Conservation (phyloP, 805 yeast species). For the Blastobotrys americana region DNA sequence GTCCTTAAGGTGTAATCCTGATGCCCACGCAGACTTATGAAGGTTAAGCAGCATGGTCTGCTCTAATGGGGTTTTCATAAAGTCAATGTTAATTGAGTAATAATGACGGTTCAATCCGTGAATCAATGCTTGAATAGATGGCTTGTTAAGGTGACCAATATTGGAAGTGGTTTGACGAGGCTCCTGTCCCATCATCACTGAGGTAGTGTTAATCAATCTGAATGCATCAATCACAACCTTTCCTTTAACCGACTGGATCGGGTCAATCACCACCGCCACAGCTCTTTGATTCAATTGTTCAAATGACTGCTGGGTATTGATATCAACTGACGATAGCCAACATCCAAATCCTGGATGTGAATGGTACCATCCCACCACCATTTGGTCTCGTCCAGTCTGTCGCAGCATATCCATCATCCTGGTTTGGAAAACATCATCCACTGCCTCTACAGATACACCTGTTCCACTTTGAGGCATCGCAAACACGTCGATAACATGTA, state of each 20-base stretch:
- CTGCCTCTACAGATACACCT: constrained; percentile 98
- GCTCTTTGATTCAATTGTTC: constrained; percentile 94
- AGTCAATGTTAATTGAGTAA: constrained; percentile 91
- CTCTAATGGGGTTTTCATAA: constrained; percentile 85
- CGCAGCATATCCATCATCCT: constrained; percentile 99
- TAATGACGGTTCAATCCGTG: constrained; percentile 97
- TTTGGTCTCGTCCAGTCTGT: constrained; percentile 98
- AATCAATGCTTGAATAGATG: constrained; percentile 91
- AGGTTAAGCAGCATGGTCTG: constrained; percentile 88
- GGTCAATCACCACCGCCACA: constrained; percentile 97
- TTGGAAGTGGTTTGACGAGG: constrained; percentile 97
- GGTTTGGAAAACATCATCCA: constrained; percentile 97
- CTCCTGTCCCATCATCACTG: constrained; percentile 92
- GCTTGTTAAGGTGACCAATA: constrained; percentile 90
- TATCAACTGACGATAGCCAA: constrained; percentile 97
- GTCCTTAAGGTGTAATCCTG: constrained; percentile 74
- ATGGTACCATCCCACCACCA: constrained; percentile 99
- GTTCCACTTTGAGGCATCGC: constrained; percentile 98
- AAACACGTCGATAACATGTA: constrained; percentile 94
- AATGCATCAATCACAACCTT: constrained; percentile 98
- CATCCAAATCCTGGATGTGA: constrained; percentile 99
- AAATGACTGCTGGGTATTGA: constrained; percentile 94
- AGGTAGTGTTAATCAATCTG: constrained; percentile 80
- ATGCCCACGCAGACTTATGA: constrained; percentile 94
- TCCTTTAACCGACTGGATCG: constrained; percentile 97